Conservation (phyloP, 2,329 filamentous ascomycete species). For the Diaporthe sp. region DNA sequence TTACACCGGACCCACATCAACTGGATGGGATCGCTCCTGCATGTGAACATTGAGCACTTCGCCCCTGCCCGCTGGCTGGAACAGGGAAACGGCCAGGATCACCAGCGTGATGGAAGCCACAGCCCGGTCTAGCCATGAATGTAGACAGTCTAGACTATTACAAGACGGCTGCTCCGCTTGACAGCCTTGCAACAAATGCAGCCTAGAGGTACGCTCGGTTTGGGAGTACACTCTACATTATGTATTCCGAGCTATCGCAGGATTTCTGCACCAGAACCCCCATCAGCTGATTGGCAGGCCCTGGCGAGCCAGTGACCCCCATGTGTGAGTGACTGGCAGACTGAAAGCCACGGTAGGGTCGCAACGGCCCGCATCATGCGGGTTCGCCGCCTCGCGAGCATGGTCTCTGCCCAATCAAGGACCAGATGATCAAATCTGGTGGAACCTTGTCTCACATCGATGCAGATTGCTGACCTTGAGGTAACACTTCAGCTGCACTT, state of each 20-base stretch:
- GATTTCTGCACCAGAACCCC: background rate
- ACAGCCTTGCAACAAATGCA: background rate
- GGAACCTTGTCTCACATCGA: constrained; percentile 10
- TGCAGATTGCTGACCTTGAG: background rate
- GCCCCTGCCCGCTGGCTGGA: background rate
- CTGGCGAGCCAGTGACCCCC: background rate
- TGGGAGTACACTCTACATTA: background rate
- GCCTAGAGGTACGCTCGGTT: background rate
- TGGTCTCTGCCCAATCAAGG: background rate
- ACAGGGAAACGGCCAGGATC: background rate
- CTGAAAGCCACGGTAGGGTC: background rate
- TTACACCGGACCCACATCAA: background rate
- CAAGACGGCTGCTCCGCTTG: background rate
- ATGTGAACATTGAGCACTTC: background rate
- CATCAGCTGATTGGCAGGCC: background rate
- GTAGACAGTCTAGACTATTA: background rate
- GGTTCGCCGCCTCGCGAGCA: background rate
- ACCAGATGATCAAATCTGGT: background rate
- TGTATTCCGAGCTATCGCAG: background rate
- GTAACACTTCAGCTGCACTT: background rate
- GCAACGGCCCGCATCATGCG: constrained; percentile 23
- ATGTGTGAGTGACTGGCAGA: background rate
- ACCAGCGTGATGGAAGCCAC: constrained; percentile 15
- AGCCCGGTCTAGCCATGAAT: background rate
- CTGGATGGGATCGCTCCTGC: constrained; percentile 1